Evolutionary conservation across 805 yeast genomes (phyloP), one percentile per base, ranked within the genome.

Genomic region (Ogataea saltuana): DNA sequence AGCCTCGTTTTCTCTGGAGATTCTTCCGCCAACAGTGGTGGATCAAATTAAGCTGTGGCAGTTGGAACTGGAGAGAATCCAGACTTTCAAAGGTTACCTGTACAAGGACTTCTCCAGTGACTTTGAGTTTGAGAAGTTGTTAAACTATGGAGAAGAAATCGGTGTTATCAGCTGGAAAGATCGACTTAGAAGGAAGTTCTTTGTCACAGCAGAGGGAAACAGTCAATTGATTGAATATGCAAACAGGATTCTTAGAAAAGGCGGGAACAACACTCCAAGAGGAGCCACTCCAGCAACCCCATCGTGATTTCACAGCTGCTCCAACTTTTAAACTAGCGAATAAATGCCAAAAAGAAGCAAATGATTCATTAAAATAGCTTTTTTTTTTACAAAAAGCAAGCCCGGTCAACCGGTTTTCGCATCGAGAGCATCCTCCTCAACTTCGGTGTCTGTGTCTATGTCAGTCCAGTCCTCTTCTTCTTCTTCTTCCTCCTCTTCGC

Each of bases 1-100:
- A 4, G 58, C 55, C 25, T 74, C 75, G 49, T 76, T 80, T 51
- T 60, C 75, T 49, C 55, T 81, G 45, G 82, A 83, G 58, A 69
- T 93, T 10, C 62, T 86, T 5, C 98, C 98, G 3, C 96, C 98
- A 0, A 93, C 96, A 0, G 96, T 93, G n/a, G 86, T 88, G 1
- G 99, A 93, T 65, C 99, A 93, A 63, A 87, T 93, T 54, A 83
- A 82, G 60, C 72, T 93, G 41, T 93, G 99, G 99, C 98, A 93
- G 68, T 71, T 93, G 47, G 99, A 93, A 61, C 67, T 90, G 68
- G 98, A 93, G 63, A 78, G 99, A 65, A 87, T 93, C 51, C 82
- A 85, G 53, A 78, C 93, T 1, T 85, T 80, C 39, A 88, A 83
- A 21, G 99, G 99, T 0, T 89, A 83, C 46, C 65, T 93, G 34